These are phyloP conservation scores for Cutaneotrichosporon sp. DNA, from an alignment of 1,284 basidiomycete genomes.

Conservation along the genomic window DNA sequence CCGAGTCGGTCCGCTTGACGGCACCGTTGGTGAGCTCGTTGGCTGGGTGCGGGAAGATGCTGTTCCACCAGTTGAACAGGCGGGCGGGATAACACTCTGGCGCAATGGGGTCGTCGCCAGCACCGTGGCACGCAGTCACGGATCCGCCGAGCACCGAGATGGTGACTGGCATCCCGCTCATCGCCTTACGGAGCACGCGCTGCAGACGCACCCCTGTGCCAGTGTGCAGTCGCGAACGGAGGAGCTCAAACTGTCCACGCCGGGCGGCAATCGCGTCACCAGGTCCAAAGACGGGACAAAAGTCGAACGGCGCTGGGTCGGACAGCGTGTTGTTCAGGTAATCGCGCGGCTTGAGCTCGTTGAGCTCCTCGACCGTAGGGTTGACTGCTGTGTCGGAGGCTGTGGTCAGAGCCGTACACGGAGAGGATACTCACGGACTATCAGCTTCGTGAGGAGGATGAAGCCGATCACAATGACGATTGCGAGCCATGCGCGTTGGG, in stretches of 20 bases:
- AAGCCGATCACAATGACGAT: conserved; percentile 29
- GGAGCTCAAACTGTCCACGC: conserved; percentile 70
- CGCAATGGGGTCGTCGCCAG: conserved; percentile 83
- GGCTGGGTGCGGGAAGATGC: conserved; percentile 86
- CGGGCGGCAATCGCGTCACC: conserved; percentile 70
- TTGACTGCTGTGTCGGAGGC: conserved; percentile 5
- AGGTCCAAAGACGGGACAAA: conserved; percentile 81
- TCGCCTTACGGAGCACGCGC: conserved; percentile 73
- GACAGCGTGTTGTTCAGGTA: conserved; percentile 50
- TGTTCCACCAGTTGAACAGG: conserved; percentile 94
- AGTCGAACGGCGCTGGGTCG: conserved; percentile 72
- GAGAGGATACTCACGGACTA: conserved; percentile 29
- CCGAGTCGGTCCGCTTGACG: conserved; percentile 77
- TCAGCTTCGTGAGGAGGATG: conserved; percentile 30
- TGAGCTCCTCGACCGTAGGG: conserved; percentile 5
- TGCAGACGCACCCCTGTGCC: conserved; percentile 81
- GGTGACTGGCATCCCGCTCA: conserved; percentile 79
- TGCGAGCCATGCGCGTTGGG: conserved; percentile 35
- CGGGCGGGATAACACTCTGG: conserved; percentile 79
- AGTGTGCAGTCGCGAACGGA: conserved; percentile 70
- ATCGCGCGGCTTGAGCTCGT: conserved; percentile 44
- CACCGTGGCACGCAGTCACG: conserved; percentile 90
- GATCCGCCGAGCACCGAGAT: conserved; percentile 87
- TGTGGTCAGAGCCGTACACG: not conserved
- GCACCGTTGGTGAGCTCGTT: conserved; percentile 94